Evolutionary conservation across 371 early-diverging fungal genomes (phyloP), one percentile per base, ranked within the genome.

Genomic region (Gilbertella persicaria): DNA sequence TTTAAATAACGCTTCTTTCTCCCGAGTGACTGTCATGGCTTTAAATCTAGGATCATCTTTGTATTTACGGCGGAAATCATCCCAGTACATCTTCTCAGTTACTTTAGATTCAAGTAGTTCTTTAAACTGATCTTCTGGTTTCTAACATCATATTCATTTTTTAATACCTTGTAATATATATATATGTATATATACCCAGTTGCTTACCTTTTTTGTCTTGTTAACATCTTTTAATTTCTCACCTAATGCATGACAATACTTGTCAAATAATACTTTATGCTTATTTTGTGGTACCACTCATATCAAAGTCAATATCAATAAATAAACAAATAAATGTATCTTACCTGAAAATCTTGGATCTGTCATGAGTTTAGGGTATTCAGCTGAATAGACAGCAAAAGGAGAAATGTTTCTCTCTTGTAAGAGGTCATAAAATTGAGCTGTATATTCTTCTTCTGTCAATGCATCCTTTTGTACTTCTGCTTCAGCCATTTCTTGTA

Each of bases 371-470:
- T 80, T 76, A 2, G 82, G 79, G 5, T 82, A 62, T 43, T 89
- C 90, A 58, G 62, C 77, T 26, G 86, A 84, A 84, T 88, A 90
- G 1, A 87, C 84, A 17, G 86, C 77, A 56, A 86, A 92, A 14
- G 90, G 92, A 5, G 80, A 79, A 24, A 88, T 83, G 17, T 86
- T 76, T 19, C 73, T 75, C 45, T 92, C 91, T 20, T 80, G 56
- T 40, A 92, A 62, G 71, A 92, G 71, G 45, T 81, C 69, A 42
- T 67, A 66, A 44, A 72, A 79, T 8, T 50, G 59, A n/a, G 60
- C 67, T 14, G 70, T 50, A 3, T 61, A 51, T 49, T 80, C 77
- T 46, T 73, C 67, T 24, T 77, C 69, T 29, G 67, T 46, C 8
- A 63, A 44, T 36, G 26, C 47, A 10, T 53, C n/a, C 19, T 42